Evolutionary conservation across 2,329 filamentous ascomycete genomes (phyloP).

Genomic region (Thelonectria blattea): DNA sequence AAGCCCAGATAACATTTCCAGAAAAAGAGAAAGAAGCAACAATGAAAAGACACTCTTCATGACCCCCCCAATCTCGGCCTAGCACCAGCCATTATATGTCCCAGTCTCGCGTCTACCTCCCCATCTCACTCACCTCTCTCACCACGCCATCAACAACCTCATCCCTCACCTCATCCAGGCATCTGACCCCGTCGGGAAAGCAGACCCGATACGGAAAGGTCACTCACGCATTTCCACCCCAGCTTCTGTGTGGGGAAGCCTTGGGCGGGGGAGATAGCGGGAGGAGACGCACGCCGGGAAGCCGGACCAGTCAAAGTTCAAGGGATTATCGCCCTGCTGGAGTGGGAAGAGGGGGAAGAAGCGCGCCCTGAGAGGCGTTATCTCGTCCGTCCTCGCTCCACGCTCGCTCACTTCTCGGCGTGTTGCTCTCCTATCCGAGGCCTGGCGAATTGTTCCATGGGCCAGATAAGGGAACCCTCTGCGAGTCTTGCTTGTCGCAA

Average conservation of each 20-base stretch:
- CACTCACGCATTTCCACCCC: not conserved
- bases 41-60: not conserved
- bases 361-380: not conserved
- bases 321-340: constrained; percentile 1
- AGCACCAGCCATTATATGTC: not conserved
- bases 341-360: too few relatives aligned
- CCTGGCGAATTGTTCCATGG: not conserved
- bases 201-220: constrained; percentile 16
- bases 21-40: not conserved
- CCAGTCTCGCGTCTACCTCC: not conserved
- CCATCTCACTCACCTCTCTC: not conserved
- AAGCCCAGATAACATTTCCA: not conserved
- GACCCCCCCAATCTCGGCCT: not conserved
- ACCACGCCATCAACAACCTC: not conserved
- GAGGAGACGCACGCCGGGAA: not conserved
- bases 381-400: not conserved
- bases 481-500: not conserved
- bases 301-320: constrained; percentile 8
- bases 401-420: not conserved
- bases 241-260: constrained; percentile 8
- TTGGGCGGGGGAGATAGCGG: constrained; percentile 9
- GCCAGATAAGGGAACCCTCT: not conserved
- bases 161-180: not conserved
- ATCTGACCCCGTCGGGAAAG: constrained; percentile 16
- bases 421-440: not conserved